Conservation (phyloP, 2,329 filamentous ascomycete species). For the Colletotrichum tropicicola region DNA sequence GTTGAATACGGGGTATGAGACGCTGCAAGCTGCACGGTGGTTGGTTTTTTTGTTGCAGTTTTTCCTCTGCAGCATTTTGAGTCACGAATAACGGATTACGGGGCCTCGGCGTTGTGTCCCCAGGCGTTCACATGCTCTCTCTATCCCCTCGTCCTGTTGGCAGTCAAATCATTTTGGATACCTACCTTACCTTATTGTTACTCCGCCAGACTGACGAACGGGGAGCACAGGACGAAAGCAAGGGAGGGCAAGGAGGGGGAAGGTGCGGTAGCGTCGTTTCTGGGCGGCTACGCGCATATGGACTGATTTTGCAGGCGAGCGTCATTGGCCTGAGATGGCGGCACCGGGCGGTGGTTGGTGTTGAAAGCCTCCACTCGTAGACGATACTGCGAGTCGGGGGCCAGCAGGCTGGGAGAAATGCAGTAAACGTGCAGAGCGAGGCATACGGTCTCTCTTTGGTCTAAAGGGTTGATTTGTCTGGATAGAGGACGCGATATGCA, state of each 20-base stretch:
- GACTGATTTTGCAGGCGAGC: not conserved
- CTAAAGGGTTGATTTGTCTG: too few relatives aligned
- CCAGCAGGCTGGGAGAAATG: not conserved
- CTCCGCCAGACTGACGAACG: not conserved
- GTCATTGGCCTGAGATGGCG: not conserved
- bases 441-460: too few relatives aligned
- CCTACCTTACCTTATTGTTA: too few relatives aligned
- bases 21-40: not conserved
- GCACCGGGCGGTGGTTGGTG: not conserved
- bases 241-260: not conserved
- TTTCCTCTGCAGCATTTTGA: not conserved
- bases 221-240: not conserved
- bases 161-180: not conserved
- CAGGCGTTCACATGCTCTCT: not conserved
- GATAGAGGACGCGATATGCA: too few relatives aligned
- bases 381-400: not conserved
- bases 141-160: not conserved
- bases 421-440: not conserved
- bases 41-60: too few relatives aligned
- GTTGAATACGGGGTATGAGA: not conserved
- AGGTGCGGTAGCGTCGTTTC: slow-evolving; percentile 11
- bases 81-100: not conserved
- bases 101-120: not conserved
- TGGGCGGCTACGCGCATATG: slow-evolving; percentile 17
- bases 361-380: not conserved